Evolutionary conservation across 2,329 filamentous ascomycete genomes (phyloP), one percentile per base, ranked within the genome.

Genomic region (Lecanicillium sp.): DNA sequence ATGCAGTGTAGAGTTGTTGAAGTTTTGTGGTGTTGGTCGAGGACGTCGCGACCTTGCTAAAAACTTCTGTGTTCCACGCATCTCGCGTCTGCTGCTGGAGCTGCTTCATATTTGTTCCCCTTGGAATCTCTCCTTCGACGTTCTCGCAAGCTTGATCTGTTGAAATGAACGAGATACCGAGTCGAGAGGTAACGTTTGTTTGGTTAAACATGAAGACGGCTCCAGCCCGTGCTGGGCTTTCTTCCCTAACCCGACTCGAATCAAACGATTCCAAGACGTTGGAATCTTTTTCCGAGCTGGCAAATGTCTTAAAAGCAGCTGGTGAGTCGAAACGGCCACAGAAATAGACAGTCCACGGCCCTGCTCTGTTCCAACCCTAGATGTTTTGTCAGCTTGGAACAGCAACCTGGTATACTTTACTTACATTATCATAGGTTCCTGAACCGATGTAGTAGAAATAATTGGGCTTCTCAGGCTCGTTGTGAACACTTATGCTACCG

Each of bases 101-200:
- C 0, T 60, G 54, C 2, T 59, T 47, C 3, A 76, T 56, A 0
- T 53, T 50, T 0, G 64, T 70, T 1, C 55, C 61, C 0, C 53
- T 45, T 0, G 73, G 66, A 12, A 84, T 76, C 48, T 83, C 74
- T 2, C 51, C 46, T 30, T 81, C 58, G 15, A 80, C 64, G 43
- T 73, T 78, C 9, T 53, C 39, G 51, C 80, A 84, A 5, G 79
- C 80, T 45, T 78, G 70, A 5, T 64, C 58, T 0, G 66, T 53
- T 0, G 78, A 83, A n/a, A 84, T 72, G 58, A 80, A 83, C 0
- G 78, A 83, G 9, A 84, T 73, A 2, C 80, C 80, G 0, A 84
- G 76, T 3, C 75, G 65, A 2, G 78, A 81, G 2, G 59, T 65
- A 2, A 82, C 60, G 3, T 57, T 46, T 2, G 56, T 52, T 1